Base-by-base conservation (phyloP, 495 filamentous ascomycete species). In the Aspergillus cavernicola region DNA sequence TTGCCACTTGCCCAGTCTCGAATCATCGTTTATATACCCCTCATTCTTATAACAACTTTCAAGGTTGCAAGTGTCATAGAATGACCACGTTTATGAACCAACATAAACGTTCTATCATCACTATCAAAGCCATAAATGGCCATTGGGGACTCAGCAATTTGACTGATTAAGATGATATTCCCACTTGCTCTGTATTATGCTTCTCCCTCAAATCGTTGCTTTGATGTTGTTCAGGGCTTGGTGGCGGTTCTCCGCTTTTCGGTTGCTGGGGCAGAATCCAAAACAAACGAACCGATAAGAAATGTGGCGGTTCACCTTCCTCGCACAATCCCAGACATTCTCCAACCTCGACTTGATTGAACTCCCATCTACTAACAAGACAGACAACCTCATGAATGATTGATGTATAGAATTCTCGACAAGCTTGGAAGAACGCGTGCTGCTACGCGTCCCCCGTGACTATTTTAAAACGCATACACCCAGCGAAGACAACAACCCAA, bases 251-350 rank as follows among this genome's bases (percentile, higher is more conserved):
- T n/a, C 36, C 38, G 37, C 28, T 41, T 41, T 42, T 52, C 18
- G 28, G 49, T 53, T 53, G 50, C 50, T 53, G 50, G 50, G 50
- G 40, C 50, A 53, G 31, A 53, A 38, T 53, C 50, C 38, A 35
- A 53, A 53, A 53, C 50, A 52, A 52, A 52, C 50, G 39, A 36
- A 44, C 7, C 37, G 40, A 45, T 43, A 45, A 42, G 26, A 44
- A 52, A 49, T 37, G 49, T 43, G 36, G 26, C 38, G 26, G 15
- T 31, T 44, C 22, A 24, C 1, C 19, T 24, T 37, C 33, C 32
- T 19, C 46, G 7, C 35, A 36, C 33, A 48, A 23, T 37, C 28
- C n/a, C 48, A 3, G 23, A 15, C 41, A 32, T 39, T 37, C 22
- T 28, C 2, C 16, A 51, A 26, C 37, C n/a, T 52, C 19, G 18